Base-by-base conservation (phyloP, 2,329 filamentous ascomycete genomes). In the Cryphonectria japonica region DNA sequence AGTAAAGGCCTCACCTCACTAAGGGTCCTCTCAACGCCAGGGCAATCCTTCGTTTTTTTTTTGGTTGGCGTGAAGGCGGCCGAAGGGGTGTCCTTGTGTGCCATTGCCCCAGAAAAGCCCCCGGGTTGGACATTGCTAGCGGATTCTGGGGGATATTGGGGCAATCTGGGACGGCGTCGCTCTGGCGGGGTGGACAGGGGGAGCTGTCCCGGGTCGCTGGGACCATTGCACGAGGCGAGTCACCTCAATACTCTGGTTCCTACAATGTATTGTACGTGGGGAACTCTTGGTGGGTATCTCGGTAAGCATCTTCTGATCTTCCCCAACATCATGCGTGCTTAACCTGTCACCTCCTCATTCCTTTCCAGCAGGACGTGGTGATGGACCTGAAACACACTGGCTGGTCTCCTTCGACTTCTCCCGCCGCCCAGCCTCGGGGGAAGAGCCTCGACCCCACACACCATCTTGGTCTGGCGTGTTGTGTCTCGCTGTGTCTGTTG, bases 61-160 rank as follows among this genome's bases (percentile, higher is more conserved):
- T 50, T 3, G 22, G 46, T 50, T 66, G 65, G 29, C 41, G 65
- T 54, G 62, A 46, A 13, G 50, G 60, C 37, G 52, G 64, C 52
- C 64, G 65, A 60, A 68, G 66, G 59, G 61, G 59, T 52, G 16
- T 61, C 68, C 69, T 61, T 71, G 69, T 54, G 57, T 22, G 50
- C 26, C 60, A 37, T 26, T n/a, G 37, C 37, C 60, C 66, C 50
- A 68, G 64, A 57, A 68, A 61, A 57, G 57, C 43, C 46, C 50
- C 50, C 29, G 16, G 22, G 22, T 37, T 64, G 59, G 52, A 5
- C 14, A 32, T 59, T 66, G 46, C 52, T 71, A 68, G 69, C 59
- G 69, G 59, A 64, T 29, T 62, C 69, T 64, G 69, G 69, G 69
- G 69, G 63, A 71, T 68, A 63, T 68, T 57, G 65, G 69, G 65